These are phyloP conservation scores for Yamadazyma conglobata DNA, from an alignment of 1,139 yeast species.

Conservation along the genomic window DNA sequence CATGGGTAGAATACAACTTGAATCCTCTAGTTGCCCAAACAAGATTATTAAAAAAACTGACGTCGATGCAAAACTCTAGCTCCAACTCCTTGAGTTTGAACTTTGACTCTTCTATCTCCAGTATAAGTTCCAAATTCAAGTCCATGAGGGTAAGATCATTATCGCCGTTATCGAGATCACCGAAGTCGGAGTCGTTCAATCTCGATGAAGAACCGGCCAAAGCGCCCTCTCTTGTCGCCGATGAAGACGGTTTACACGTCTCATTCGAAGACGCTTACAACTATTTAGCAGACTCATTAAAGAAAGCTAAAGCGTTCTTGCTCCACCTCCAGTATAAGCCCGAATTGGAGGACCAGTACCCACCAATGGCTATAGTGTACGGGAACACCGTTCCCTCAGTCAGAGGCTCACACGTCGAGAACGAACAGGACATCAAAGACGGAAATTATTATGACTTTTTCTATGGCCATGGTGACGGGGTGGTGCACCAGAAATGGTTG, in stretches of 20 bases:
- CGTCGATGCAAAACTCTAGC: neutral
- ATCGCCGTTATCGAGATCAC: constrained; percentile 10
- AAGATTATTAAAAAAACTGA: constrained; percentile 20
- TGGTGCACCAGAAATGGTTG: constrained; percentile 76
- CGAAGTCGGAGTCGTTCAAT: constrained; percentile 6
- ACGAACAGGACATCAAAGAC: constrained; percentile 57
- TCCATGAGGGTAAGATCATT: constrained; percentile 21
- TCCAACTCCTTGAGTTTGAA: constrained; percentile 11
- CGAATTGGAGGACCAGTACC: constrained; percentile 49
- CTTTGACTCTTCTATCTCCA: constrained; percentile 20
- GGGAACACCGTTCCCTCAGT: constrained; percentile 84
- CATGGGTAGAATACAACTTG: constrained; percentile 74
- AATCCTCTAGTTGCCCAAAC: constrained; percentile 67
- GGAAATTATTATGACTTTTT: constrained; percentile 75
- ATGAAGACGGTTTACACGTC: constrained; percentile 17
- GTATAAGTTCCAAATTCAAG: constrained; percentile 20
- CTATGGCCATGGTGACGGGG: constrained; percentile 94
- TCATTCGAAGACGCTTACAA: constrained; percentile 61
- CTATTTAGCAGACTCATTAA: constrained; percentile 61
- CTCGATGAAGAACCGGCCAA: neutral
- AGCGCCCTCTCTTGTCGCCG: constrained; percentile 3
- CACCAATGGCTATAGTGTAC: constrained; percentile 79
- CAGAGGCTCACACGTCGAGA: constrained; percentile 66
- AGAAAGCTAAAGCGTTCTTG: constrained; percentile 56
- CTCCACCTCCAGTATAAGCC: constrained; percentile 55